These are phyloP conservation scores for Yamadazyma jaroonii DNA, from an alignment of 1,139 yeast species.

Conservation along the genomic window DNA sequence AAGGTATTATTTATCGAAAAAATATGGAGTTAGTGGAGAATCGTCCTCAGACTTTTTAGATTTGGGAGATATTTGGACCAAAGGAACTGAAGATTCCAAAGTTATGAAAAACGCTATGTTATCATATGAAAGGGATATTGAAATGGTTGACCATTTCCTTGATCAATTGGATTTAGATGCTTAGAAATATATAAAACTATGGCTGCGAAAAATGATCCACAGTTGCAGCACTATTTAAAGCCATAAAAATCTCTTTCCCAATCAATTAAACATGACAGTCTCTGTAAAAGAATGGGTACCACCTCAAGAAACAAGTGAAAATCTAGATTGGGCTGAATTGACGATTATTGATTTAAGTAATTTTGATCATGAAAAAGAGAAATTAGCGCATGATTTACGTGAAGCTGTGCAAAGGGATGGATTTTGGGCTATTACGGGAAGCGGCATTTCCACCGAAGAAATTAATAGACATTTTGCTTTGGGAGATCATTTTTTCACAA, in stretches of 20 bases:
- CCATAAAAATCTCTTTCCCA: neutral
- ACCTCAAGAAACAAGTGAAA: slow-evolving; percentile 23
- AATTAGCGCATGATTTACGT: slow-evolving; percentile 24
- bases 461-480: slow-evolving; percentile 25
- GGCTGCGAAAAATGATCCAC: neutral
- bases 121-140: slow-evolving; percentile 32
- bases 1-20: slow-evolving; percentile 57
- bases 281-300: slow-evolving; percentile 19
- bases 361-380: slow-evolving; percentile 25
- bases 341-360: slow-evolving; percentile 24
- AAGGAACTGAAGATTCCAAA: slow-evolving; percentile 22
- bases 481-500: slow-evolving; percentile 27
- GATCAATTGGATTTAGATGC: slow-evolving; percentile 46
- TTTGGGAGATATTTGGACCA: slow-evolving; percentile 16
- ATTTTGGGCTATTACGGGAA: slow-evolving; percentile 29
- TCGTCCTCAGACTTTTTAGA: slow-evolving; percentile 28
- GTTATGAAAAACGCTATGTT: slow-evolving; percentile 29
- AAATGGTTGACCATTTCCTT: slow-evolving; percentile 42
- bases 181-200: slow-evolving; percentile 11
- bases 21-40: slow-evolving; percentile 37
- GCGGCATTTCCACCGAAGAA: slow-evolving; percentile 25
- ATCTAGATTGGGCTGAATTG: slow-evolving; percentile 33
- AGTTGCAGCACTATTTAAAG: too few species aligned
- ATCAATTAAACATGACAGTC: slow-evolving; percentile 3
- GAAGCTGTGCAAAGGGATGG: slow-evolving; percentile 29